Evolutionary conservation across 2,329 filamentous ascomycete species (phyloP).

Genomic region (Trematosphaeria pertusa): DNA sequence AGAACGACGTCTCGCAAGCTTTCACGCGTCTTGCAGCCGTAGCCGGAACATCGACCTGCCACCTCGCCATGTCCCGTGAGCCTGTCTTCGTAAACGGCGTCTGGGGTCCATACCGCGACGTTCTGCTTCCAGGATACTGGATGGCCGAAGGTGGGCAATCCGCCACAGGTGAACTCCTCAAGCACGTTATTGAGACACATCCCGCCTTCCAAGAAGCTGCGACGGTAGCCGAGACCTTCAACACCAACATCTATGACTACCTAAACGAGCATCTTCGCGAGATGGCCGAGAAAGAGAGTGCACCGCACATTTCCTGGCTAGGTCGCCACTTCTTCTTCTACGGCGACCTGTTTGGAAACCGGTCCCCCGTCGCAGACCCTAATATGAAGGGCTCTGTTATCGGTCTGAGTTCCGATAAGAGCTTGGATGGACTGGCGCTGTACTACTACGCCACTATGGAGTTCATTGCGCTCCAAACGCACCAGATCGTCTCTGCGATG

Average conservation of each 20-base stretch:
- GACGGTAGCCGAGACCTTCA: slow-evolving; percentile 79
- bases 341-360: slow-evolving; percentile 95
- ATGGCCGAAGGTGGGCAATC: slow-evolving; percentile 97
- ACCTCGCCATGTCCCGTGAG: slow-evolving; percentile 92
- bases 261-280: slow-evolving; percentile 86
- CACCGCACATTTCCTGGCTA: slow-evolving; percentile 82
- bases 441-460: slow-evolving; percentile 97
- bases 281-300: slow-evolving; percentile 71
- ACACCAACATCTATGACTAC: slow-evolving; percentile 93
- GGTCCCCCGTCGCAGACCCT: slow-evolving; percentile 89
- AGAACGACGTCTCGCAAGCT: slow-evolving; percentile 89
- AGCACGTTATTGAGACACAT: slow-evolving; percentile 94
- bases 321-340: slow-evolving; percentile 98
- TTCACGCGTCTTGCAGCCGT: slow-evolving; percentile 93
- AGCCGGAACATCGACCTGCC: slow-evolving; percentile 95
- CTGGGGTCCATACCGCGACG: slow-evolving; percentile 96
- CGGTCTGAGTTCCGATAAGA: slow-evolving; percentile 86
- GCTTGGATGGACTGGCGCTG: slow-evolving; percentile 83
- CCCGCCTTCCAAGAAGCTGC: slow-evolving; percentile 83
- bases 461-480: slow-evolving; percentile 96
- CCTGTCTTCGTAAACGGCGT: slow-evolving; percentile 94
- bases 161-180: slow-evolving; percentile 91
- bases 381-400: slow-evolving; percentile 92
- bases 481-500: slow-evolving; percentile 94
- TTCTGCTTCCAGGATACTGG: slow-evolving; percentile 90